Percentiles rank a stretch among this genome's conserved stretches.
phyloP scores from a whole-genome alignment of 371 early-diverging fungal genomes.

The Apophysomyces variabilis region DNA sequence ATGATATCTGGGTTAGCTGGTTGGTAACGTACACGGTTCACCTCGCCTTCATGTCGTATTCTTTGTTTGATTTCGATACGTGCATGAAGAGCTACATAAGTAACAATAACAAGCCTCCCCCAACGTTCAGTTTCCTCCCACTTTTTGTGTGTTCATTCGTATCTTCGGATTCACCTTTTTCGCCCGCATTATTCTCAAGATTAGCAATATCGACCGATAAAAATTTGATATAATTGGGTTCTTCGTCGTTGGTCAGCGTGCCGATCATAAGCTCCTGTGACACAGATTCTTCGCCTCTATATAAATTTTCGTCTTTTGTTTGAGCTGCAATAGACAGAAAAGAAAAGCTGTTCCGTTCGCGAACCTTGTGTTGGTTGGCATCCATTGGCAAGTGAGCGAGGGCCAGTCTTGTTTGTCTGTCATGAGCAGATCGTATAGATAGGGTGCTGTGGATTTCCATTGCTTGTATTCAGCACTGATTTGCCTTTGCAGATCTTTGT shows the following conservation, averaged over 20 bases:
- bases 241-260: constrained; percentile 97
- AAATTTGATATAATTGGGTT: constrained; percentile 96
- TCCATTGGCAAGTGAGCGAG: constrained; percentile 97
- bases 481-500: constrained; percentile 11
- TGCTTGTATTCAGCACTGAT: constrained; percentile 96
- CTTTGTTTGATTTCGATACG: constrained; percentile 82
- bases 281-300: constrained; percentile 78
- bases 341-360: background rate
- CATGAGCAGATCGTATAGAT: constrained; percentile 97
- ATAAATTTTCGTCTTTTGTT: too few relatives aligned
- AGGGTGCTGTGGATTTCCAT: constrained; percentile 99
- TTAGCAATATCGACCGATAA: constrained; percentile 91
- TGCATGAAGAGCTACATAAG: constrained; percentile 2
- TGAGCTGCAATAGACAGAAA: background rate
- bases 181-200: constrained; percentile 68
- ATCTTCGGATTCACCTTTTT: constrained; percentile 48
- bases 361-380: constrained; percentile 92
- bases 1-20: constrained; percentile 95
- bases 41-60: constrained; percentile 96
- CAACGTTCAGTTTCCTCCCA: background rate
- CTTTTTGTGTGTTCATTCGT: too few relatives aligned
- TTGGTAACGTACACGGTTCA: constrained; percentile 96
- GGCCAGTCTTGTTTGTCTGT: constrained; percentile 99
- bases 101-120: background rate
- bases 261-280: constrained; percentile 90